Evolutionary conservation across 352 stramenopile genomes (phyloP), one percentile per base, ranked within the genome.

Genomic region (Pythium inflatum): DNA sequence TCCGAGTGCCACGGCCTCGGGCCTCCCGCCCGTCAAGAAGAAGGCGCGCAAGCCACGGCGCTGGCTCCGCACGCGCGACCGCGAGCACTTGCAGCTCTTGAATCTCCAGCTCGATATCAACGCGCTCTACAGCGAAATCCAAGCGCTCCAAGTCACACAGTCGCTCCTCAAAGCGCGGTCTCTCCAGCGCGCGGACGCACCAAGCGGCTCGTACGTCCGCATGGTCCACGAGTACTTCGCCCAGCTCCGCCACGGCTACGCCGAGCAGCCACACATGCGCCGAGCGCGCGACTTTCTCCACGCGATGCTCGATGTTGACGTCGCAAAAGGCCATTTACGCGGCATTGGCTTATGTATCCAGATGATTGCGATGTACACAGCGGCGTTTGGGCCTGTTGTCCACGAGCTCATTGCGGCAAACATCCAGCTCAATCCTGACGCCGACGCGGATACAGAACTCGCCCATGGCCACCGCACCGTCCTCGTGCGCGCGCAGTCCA

Each of bases 41-140:
- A 56, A 56, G 49, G 16, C 41, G 12, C 49, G 49, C 49, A 56
- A 56, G 28, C 49, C 49, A 16, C 49, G 49, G 27, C 49, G 62
- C 28, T 62, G 62, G 63, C 31, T 60, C 24, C 64, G 64, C 27
- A 61, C 64, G 45, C 64, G 64, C 11, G 64, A 71, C 55, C 28
- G 34, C 38, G 73, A 82, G 53, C 73, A 73, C 25, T 64, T 75
- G 0, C 59, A 63, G 7, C 58, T 62, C 25, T 71, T 77, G 51
- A 79, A 77, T 38, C 67, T 83, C 24, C 58, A 66, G 51, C 62
- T 83, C 45, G 76, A 83, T 51, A 59, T 83, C 6, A 71, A 83
- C 62, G 73, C 62, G 27, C 57, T 83, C 30, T 50, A 68, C 43
- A 73, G 78, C 46, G 66, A 81, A 50, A 71, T 81, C 50, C 54